These are phyloP conservation scores for Fusarium euwallaceae DNA, from an alignment of 2,329 filamentous ascomycete species.

Conservation along the genomic window DNA sequence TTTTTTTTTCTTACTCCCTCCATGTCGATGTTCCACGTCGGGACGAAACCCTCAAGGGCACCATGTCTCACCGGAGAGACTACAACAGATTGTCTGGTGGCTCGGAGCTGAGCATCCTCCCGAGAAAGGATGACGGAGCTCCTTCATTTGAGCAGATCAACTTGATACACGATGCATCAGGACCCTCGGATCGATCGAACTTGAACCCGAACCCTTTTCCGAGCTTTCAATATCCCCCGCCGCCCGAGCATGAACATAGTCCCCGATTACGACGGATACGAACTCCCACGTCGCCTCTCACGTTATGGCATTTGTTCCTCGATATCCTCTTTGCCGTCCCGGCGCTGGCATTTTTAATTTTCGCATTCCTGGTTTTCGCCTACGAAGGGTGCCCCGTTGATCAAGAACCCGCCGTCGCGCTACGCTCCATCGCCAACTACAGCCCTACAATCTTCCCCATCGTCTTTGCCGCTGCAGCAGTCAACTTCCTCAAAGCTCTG, in stretches of 20 bases:
- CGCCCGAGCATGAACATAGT: not conserved
- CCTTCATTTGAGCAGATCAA: not conserved
- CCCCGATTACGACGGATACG: not conserved
- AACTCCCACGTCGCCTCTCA: not conserved
- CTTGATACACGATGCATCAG: not conserved
- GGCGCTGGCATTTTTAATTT: conserved; percentile 6
- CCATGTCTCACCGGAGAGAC: conserved; percentile 3
- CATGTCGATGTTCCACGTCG: not conserved
- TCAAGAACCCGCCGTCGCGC: not conserved
- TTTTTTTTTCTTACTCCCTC: not conserved
- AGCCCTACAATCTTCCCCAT: conserved; percentile 24
- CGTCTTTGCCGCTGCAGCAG: conserved; percentile 16
- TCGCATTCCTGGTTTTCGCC: conserved; percentile 1
- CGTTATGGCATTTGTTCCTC: conserved; percentile 11
- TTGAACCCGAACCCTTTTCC: not conserved
- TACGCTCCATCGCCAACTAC: not conserved
- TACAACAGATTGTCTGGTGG: not conserved
- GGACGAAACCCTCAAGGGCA: not conserved
- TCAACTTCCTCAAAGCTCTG: conserved; percentile 20
- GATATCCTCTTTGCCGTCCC: conserved; percentile 8
- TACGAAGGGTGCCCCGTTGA: not conserved
- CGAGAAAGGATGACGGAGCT: not conserved
- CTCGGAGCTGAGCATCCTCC: not conserved
- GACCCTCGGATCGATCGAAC: not conserved
- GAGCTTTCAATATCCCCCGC: not conserved